Base-by-base conservation (phyloP, 78 protist genomes). In the Dictyostelium intermedium region DNA sequence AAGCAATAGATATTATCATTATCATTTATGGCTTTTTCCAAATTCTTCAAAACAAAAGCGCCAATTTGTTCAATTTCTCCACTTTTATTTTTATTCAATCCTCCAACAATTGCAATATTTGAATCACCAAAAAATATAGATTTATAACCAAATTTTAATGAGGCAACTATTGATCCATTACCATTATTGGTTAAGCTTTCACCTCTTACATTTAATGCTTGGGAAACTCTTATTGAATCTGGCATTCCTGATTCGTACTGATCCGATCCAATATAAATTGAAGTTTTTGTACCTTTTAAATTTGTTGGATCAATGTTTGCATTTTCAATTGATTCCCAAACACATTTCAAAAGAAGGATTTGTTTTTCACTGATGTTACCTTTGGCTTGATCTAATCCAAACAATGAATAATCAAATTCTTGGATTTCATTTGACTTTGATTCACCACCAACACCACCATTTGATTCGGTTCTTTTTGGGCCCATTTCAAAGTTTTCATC, bases 231-330 rank as follows among this genome's bases (percentile, higher is more conserved):
- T 0, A 25, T 25, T 25, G 73, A 63, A 25, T 23, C 27, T 63
- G 9, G 35, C 11, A 25, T 25, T 8, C 35, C 27, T 25, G 27
- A 14, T 25, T 63, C 73, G 9, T 25, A 8, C 25, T 25, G 27
- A 25, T 63, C 73, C 3, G 35, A 25, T 0, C 92, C 85, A n/a
- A 92, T n/a, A 30, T 56, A 92, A 10, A 92, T 82, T 27, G 83
- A 69, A 3, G 92, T 92, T 34, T 86, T 72, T 3, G 92, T 41
- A 39, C 89, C 82, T 43, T 87, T 39, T 10, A 92, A 23, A 4
- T 47, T 60, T 4, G 56, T 25, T 37, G 89, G 96, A 23, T 85
- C 39, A 13, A 92, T 80, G 9, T 81, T 82, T 8, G 96, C 96
- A 63, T 25, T 25, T 63, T 63, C 73, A 25, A 63, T 25, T 25